Evolutionary conservation across 2,329 filamentous ascomycete species (phyloP).

Genomic region (Fusarium sulawesiense): DNA sequence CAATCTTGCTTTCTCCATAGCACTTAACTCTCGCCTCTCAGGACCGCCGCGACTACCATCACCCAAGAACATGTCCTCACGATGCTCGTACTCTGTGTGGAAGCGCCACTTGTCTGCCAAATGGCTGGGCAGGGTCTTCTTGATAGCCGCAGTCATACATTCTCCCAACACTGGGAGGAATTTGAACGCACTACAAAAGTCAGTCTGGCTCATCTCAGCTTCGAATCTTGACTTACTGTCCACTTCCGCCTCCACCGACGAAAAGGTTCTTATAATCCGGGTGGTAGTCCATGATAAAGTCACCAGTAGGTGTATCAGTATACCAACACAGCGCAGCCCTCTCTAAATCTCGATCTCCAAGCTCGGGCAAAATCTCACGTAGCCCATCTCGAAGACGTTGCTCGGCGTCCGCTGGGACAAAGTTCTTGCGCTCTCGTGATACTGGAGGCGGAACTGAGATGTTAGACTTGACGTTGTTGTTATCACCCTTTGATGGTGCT

Average conservation of each 20-base stretch:
- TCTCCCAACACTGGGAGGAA: slow-evolving; percentile 36
- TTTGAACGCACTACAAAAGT: slow-evolving; percentile 23
- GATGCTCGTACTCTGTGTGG: slow-evolving; percentile 24
- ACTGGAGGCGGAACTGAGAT: slow-evolving; percentile 18
- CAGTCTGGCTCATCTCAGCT: no score
- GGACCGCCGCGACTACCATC: slow-evolving; percentile 38
- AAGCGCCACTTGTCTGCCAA: slow-evolving; percentile 34
- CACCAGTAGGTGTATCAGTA: slow-evolving; percentile 36
- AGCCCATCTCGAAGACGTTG: slow-evolving; percentile 22
- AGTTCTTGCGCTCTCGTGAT: slow-evolving; percentile 23
- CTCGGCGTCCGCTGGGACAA: slow-evolving; percentile 28
- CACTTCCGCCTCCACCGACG: slow-evolving; percentile 33
- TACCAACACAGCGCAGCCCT: slow-evolving; percentile 36
- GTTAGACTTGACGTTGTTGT: background rate
- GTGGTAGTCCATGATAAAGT: slow-evolving; percentile 42
- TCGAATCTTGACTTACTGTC: slow-evolving; percentile 16
- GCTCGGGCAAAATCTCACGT: slow-evolving; percentile 33
- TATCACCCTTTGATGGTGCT: background rate
- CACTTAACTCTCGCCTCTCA: slow-evolving; percentile 12
- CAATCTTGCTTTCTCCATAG: slow-evolving; percentile 12
- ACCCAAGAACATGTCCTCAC: slow-evolving; percentile 24
- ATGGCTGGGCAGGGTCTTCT: slow-evolving; percentile 8
- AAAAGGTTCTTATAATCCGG: slow-evolving; percentile 38
- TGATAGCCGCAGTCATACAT: slow-evolving; percentile 14
- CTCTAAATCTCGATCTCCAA: slow-evolving; percentile 22